phyloP scores from a whole-genome alignment of 331 rosid species.

The Acacia concinna region DNA sequence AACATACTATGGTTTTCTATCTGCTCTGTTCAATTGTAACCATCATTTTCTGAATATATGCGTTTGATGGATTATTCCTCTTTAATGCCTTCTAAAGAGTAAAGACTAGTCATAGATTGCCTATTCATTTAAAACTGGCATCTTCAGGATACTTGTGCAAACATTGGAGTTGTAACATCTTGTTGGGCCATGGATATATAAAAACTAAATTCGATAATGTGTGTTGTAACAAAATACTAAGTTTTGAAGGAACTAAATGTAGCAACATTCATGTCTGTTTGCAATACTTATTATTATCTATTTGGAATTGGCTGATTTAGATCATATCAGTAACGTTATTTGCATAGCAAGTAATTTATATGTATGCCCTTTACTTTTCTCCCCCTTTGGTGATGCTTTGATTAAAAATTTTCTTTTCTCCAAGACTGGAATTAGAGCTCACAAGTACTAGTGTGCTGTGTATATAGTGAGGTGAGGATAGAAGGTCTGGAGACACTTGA shows the following conservation, averaged over 20 bases:
- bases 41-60: not conserved
- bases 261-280: not conserved
- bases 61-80: not conserved
- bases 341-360: not conserved
- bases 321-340: not conserved
- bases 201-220: not conserved
- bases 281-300: not conserved
- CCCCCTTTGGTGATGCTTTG: constrained; percentile 1
- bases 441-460: constrained; percentile 27
- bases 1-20: not conserved
- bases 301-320: not conserved
- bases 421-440: constrained; percentile 11
- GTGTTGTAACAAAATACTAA: not conserved
- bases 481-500: constrained; percentile 96
- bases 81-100: not conserved
- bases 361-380: not conserved
- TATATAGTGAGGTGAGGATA: constrained; percentile 79
- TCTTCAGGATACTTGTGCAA: not conserved
- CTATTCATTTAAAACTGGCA: not conserved
- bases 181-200: not conserved
- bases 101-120: not conserved
- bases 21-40: not conserved
- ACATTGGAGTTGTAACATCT: not conserved
- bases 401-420: not conserved
- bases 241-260: not conserved